Conservation (phyloP, 768 basidiomycete genomes). For the Boletus eberwhitei region DNA sequence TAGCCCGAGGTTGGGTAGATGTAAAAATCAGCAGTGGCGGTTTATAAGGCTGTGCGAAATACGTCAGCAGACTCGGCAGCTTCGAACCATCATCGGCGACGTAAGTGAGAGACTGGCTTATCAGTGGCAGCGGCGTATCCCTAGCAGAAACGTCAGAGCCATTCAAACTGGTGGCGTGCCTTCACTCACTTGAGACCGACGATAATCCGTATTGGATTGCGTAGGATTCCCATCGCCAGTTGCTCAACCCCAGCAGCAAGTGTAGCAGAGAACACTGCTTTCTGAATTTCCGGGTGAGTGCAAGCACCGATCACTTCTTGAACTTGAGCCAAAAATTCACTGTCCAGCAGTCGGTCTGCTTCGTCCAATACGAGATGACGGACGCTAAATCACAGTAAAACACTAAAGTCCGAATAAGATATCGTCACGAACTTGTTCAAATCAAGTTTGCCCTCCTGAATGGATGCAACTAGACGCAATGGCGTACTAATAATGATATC, state of each 20-base stretch:
- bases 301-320: slow-evolving; percentile 85
- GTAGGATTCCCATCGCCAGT: slow-evolving; percentile 79
- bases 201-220: slow-evolving; percentile 87
- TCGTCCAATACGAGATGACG: slow-evolving; percentile 87
- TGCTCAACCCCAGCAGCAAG: slow-evolving; percentile 87
- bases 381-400: slow-evolving; percentile 48
- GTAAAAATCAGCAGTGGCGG: slow-evolving; percentile 93
- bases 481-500: slow-evolving; percentile 95
- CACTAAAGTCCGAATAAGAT: background rate
- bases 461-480: slow-evolving; percentile 76
- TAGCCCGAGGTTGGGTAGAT: slow-evolving; percentile 81
- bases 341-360: slow-evolving; percentile 86
- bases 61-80: slow-evolving; percentile 78
- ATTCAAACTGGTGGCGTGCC: background rate
- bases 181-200: slow-evolving; percentile 86
- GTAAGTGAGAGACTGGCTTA: slow-evolving; percentile 84
- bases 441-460: slow-evolving; percentile 64
- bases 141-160: slow-evolving; percentile 39
- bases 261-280: slow-evolving; percentile 92
- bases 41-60: slow-evolving; percentile 78
- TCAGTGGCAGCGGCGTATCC: slow-evolving; percentile 92
- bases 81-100: slow-evolving; percentile 95
- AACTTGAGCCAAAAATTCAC: slow-evolving; percentile 85
- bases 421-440: slow-evolving; percentile 61
- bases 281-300: slow-evolving; percentile 64